These are phyloP conservation scores for Clausena lansium DNA, from an alignment of 345 rosid genomes.

Conservation along the genomic window DNA sequence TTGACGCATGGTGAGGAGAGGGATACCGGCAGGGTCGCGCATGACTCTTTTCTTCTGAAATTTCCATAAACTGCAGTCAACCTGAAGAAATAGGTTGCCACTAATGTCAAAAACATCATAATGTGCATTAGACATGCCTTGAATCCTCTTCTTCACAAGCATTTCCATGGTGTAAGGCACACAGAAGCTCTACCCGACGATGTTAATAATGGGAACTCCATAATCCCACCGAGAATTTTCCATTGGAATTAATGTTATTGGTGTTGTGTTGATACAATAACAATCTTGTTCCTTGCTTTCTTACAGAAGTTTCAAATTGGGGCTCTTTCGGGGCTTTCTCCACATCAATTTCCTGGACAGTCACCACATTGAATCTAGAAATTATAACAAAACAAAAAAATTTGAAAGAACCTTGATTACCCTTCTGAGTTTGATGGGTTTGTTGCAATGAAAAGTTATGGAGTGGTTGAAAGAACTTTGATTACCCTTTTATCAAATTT, in stretches of 20 bases:
- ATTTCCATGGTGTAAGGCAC: conserved; percentile 53
- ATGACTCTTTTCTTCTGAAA: too few species aligned
- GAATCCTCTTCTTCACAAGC: conserved; percentile 42
- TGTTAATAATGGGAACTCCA: conserved; percentile 41
- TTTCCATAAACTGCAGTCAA: conserved; percentile 46
- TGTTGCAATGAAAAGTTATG: neutral
- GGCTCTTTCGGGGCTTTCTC: neutral
- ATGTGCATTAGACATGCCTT: conserved; percentile 36
- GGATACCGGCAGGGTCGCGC: conserved; percentile 48
- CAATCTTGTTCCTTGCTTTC: neutral
- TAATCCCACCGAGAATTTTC: too few species aligned
- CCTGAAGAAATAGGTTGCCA: conserved; percentile 51
- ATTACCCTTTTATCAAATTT: too few species aligned
- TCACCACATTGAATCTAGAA: too few species aligned
- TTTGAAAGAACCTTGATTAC: too few species aligned
- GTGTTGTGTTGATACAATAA: too few species aligned
- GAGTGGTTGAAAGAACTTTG: too few species aligned
- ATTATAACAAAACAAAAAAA: too few species aligned
- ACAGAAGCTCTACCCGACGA: conserved; percentile 52
- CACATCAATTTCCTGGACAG: neutral
- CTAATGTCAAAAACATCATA: conserved; percentile 45
- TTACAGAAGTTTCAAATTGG: neutral
- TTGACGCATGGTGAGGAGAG: conserved; percentile 49
- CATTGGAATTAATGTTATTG: too few species aligned
- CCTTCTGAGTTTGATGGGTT: neutral